Base-by-base conservation (phyloP, 1,284 basidiomycete species). In the Ceratobasidium sp. region DNA sequence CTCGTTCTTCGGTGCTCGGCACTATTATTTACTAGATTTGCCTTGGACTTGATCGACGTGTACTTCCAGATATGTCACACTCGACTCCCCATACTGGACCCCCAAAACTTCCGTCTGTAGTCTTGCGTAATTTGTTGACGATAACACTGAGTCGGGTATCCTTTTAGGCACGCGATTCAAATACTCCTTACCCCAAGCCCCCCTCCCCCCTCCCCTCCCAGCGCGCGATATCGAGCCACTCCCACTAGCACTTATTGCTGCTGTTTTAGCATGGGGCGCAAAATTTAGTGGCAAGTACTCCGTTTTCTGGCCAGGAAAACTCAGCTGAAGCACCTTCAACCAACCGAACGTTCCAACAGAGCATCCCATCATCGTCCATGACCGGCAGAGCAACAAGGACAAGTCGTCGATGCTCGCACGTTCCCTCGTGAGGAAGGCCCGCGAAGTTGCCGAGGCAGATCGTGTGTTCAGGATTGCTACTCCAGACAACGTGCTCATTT, bases 261-360 rank as follows among this genome's bases (percentile, higher is more conserved):
- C 92, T 0, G 90, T 96, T n/a, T 85, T 98, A 61, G 94, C 95
- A 0, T 96, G 93, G 91, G 95, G 95, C 24, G 90, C 93, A 53
- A 94, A 95, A 79, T 97, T 97, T 81, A 72, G 69, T 41, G 69
- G 69, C 59, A 53, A 43, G 43, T 72, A 27, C 37, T n/a, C 6
- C 43, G 22, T 14, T 39, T 22, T 59, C 37, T n/a, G 37, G 19
- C 24, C 31, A 19, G 61, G 9, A 19, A 43, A 63, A 14, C 41
- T 48, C 43, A 31, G 68, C 68, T 71, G 29, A 71, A 59, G 11
- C 39, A 31, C 4, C 24, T 49, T 49, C 41, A 34, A 34, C 54
- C 49, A 19, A 22, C 6, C 31, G 34, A 37, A 22, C 37, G 29
- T 19, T 41, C 41, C 11, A 48, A 93, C 92, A 11, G 94, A 96